Evolutionary conservation across 257 asterid species (phyloP).

Genomic region (Agastache rugosa): DNA sequence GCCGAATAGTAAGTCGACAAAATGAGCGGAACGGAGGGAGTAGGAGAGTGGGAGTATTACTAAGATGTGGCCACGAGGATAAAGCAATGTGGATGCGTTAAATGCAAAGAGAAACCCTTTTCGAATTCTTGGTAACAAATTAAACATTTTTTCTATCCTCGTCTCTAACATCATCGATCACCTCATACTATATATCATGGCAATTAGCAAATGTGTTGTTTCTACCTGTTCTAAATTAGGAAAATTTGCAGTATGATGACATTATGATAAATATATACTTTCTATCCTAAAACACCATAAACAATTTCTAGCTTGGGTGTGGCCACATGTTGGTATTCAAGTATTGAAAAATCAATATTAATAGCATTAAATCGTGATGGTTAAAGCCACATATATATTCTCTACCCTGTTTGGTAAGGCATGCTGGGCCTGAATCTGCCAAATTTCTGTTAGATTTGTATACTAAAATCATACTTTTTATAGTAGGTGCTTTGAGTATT

Average conservation of each 20-base stretch:
- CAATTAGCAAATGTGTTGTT: not conserved
- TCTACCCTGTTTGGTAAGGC: slow-evolving; percentile 33
- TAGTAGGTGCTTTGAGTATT: too few species aligned
- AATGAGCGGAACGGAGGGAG: too few species aligned
- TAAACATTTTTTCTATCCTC: not conserved
- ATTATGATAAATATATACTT: not conserved
- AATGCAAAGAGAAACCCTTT: not conserved
- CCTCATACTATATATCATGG: too few species aligned
- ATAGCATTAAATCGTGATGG: not conserved
- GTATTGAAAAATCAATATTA: not conserved
- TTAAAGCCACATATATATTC: slow-evolving; percentile 38
- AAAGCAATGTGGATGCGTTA: not conserved
- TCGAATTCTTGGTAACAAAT: not conserved
- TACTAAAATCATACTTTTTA: too few species aligned
- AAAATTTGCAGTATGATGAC: too few species aligned
- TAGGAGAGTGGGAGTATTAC: too few species aligned
- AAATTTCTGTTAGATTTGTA: too few species aligned
- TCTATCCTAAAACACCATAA: not conserved
- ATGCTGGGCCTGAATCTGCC: slow-evolving; percentile 26
- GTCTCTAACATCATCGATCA: not conserved
- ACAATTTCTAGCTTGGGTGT: not conserved
- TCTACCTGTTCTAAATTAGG: not conserved
- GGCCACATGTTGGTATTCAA: slow-evolving; percentile 11
- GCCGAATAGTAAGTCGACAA: too few species aligned
- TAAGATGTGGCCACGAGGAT: not conserved